Evolutionary conservation across 164 flowering plant species (phyloP).

Genomic region (Kingdonia uniflora): DNA sequence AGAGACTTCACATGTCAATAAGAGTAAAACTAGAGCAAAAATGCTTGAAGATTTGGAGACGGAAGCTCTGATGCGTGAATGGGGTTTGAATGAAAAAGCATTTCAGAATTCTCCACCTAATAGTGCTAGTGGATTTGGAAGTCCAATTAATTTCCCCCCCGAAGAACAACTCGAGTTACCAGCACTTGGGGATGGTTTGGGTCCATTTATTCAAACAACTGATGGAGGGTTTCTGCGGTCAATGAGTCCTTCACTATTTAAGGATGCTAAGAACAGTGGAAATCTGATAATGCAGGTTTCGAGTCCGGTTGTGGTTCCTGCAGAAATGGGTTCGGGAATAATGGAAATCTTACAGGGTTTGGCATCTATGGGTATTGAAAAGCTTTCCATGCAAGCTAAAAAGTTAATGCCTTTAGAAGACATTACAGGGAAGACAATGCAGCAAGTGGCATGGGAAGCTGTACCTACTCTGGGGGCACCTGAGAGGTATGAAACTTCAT

Average conservation of each 20-base stretch:
- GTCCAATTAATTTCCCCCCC: conserved; percentile 51
- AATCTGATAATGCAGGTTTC: conserved; percentile 87
- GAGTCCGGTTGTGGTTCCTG: conserved; percentile 86
- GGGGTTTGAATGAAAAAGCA: conserved; percentile 80
- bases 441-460: conserved; percentile 80
- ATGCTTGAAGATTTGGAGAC: conserved; percentile 71
- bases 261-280: conserved; percentile 48
- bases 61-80: conserved; percentile 77
- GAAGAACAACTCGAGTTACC: conserved; percentile 56
- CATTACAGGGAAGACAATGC: conserved; percentile 74
- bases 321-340: conserved; percentile 86
- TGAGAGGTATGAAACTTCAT: conserved; percentile 49
- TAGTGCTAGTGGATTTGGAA: conserved; percentile 51
- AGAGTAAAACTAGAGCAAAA: conserved; percentile 46
- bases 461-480: conserved; percentile 39
- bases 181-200: conserved; percentile 82
- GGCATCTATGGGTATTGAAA: conserved; percentile 86
- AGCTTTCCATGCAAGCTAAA: conserved; percentile 82
- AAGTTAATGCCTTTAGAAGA: conserved; percentile 94
- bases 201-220: conserved; percentile 64
- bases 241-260: conserved; percentile 73
- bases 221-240: conserved; percentile 87
- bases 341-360: conserved; percentile 72
- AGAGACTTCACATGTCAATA: background rate
- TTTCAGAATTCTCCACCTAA: conserved; percentile 54